These are phyloP conservation scores for Lycium ferocissimum DNA, from an alignment of 257 asterid genomes.

Conservation along the genomic window DNA sequence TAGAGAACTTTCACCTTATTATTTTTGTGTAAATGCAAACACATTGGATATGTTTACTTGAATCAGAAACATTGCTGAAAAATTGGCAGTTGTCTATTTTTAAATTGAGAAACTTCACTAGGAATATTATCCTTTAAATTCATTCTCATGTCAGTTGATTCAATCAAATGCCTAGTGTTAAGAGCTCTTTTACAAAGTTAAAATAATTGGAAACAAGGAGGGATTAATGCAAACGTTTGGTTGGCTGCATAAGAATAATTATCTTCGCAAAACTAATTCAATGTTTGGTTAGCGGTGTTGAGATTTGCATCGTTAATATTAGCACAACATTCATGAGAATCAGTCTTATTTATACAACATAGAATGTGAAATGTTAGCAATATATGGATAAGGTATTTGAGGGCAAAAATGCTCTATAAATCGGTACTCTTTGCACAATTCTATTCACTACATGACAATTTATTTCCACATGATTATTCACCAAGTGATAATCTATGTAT, in stretches of 20 bases:
- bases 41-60: background rate
- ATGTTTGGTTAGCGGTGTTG: background rate
- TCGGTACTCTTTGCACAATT: background rate
- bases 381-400: background rate
- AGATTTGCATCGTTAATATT: background rate
- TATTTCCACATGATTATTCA: too few species aligned
- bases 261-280: too few species aligned
- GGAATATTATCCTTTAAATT: too few species aligned
- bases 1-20: background rate
- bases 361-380: too few species aligned
- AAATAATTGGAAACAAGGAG: background rate
- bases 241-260: too few species aligned
- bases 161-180: background rate
- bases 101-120: background rate
- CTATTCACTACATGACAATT: too few species aligned
- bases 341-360: too few species aligned
- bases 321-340: too few species aligned
- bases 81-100: background rate
- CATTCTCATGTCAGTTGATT: background rate
- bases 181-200: background rate
- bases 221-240: background rate
- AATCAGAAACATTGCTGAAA: background rate
- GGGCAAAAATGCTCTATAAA: background rate
- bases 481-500: too few species aligned
- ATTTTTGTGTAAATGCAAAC: conserved; percentile 15